Base-by-base conservation (phyloP, 805 yeast genomes). In the Lachancea fermentati region DNA sequence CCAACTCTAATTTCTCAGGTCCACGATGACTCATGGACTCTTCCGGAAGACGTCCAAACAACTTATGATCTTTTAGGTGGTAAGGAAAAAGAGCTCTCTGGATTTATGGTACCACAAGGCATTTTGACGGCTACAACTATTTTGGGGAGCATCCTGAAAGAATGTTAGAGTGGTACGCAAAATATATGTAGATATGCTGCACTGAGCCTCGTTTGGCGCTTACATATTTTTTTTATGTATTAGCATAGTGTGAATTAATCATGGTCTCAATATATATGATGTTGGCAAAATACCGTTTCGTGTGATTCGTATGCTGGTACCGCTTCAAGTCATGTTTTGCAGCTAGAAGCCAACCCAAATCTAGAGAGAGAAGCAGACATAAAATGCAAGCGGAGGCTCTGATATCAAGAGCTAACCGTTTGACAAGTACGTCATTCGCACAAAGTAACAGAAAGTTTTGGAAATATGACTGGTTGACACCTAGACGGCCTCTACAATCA, bases 401-500 rank as follows among this genome's bases (percentile, higher is more conserved):
- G 16, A 54, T 57, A 31, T 37, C 47, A n/a, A 49, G 47, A 37
- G 61, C 62, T 11, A 55, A 52, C 24, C 45, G 39, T 30, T 40
- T 39, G 16, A 53, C 52, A 18, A 44, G 50, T 13, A 43, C 40
- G 14, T 32, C 34, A 12, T 34, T 38, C 18, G 15, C 42, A 12
- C 42, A 43, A 4, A 47, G 48, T 13, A 47, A 39, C n/a, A 44
- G 42, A 16, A 43, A 52, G 32, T 53, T 51, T 32, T 66, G 71
- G 71, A 49, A 48, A 14, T 49, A 54, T 15, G 63, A 48, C 42
- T 61, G 65, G 63, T 46, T 35, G 35, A 47, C 55, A 6, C 60
- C 62, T 14, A 31, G 41, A n/a, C 51, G 43, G 31, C 44, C 44
- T 13, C 42, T 37, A 12, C 37, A 37, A 19, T 12, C 32, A 5